Base-by-base conservation (phyloP, 257 asterid species). In the Parsonsia alboflavescens region DNA sequence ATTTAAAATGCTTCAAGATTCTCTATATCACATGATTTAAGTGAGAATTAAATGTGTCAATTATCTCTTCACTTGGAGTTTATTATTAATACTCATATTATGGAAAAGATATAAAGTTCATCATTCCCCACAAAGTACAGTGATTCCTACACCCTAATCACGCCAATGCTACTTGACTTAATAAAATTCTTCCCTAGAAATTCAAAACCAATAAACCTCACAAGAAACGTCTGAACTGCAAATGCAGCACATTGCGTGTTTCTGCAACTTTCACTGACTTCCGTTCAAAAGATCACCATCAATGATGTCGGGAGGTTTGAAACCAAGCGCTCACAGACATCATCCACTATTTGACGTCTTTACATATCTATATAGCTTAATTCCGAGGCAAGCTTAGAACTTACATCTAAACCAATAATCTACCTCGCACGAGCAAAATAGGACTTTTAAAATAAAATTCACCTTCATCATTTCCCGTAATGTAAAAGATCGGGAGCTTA, bases 401-500 rank as follows among this genome's bases (percentile, higher is more conserved):
- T 22, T 65, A 65, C 70, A 19, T 65, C 70, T 19, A 66, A 75
- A 22, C 24, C n/a, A 39, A 59, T 30, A 19, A 71, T 39, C 19
- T 2, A 49, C 30, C 48, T 50, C 30, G n/a, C 15, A 13, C 16
- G 16, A 39, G n/a, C 26, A 66, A 50, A 54, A 53, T 24, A 10
- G n/a, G 33, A n/a, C 10, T 16, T 52, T 30, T 48, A n/a, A 21
- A 11, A 6, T 3, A 19, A 33, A 50, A 70, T 49, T 26, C 17
- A 11, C 19, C 8, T 9, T 28, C 49, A 19, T 39, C 16, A 65
- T 41, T 65, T 42, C 49, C 30, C 49, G 0, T 6, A 39, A 76
- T 57, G 76, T 42, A 48, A 24, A 39, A 70, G 80, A 76, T 76
- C 80, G 76, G 75, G 4, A 61, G 48, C 45, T 28, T 49, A 70